Base-by-base conservation (phyloP, 768 basidiomycete species). In the Podaxis sp. region DNA sequence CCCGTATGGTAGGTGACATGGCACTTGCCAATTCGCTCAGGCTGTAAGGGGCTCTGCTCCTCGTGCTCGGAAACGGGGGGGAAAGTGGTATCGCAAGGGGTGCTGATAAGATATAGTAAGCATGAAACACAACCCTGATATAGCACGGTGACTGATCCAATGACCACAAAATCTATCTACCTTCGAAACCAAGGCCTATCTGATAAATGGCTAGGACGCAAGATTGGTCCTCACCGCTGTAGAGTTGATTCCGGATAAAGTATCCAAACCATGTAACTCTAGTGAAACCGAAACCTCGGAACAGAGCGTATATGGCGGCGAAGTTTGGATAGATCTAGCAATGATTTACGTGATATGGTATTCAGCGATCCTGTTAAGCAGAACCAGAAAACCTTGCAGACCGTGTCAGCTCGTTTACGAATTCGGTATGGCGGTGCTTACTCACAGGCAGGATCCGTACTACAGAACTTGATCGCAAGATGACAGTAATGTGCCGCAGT, bases 241-340 rank as follows among this genome's bases (percentile, higher is more conserved):
- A 64, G 8, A 89, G 75, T 7, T 72, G 55, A 2, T 72, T 72
- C 3, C 79, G 75, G 0, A 87, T 82, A 39, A 92, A 80, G 59
- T 79, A 82, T 55, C 82, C 75, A 68, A 85, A 95, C 2, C 90
- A 70, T 64, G 90, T 80, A 0, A 86, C 87, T 3, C 93, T 91
- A 0, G 91, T 85, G 9, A 94, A 84, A 4, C 94, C 93, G 70
- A 95, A 92, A 0, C 89, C 88, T 7, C 90, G 78, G 72, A 88
- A 88, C 17, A 88, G 78, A n/a, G 89, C 87, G 69, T 95, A 95
- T 61, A 90, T 82, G 57, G 91, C 79, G 26, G 90, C 84, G 68
- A 90, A 95, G 95, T 79, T 42, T 92, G 82, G 36, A 95, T 92
- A 11, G 91, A 88, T n/a, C 94, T 92, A 0, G 91, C 81, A 33